These are phyloP conservation scores for Manihot esculenta DNA, from an alignment of 441 rosid species.

Conservation along the genomic window DNA sequence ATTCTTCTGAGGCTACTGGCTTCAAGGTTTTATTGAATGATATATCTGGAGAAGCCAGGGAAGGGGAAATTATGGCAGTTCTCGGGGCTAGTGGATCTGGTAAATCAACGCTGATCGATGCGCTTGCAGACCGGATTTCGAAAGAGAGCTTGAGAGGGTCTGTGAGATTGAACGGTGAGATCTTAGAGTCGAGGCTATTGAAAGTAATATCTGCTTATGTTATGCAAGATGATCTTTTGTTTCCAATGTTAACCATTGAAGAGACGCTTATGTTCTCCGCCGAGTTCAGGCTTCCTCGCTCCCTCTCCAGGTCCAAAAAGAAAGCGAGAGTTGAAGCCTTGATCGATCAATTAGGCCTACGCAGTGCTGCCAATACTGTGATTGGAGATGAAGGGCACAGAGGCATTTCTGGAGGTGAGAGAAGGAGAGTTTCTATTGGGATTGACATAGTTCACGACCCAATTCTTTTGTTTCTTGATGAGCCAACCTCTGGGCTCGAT, in stretches of 20 bases:
- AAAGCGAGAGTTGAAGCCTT: conserved; percentile 63
- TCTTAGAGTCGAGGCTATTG: conserved; percentile 59
- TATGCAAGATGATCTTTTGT: conserved; percentile 86
- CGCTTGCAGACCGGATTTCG: conserved; percentile 60
- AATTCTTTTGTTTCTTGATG: conserved; percentile 69
- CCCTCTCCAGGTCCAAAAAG: conserved; percentile 57
- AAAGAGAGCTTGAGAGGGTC: conserved; percentile 69
- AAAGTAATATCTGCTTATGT: conserved; percentile 88
- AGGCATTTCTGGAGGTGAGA: conserved; percentile 77
- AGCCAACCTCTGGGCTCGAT: conserved; percentile 75
- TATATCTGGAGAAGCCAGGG: conserved; percentile 59
- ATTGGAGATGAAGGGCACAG: conserved; percentile 80
- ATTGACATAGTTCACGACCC: conserved; percentile 73
- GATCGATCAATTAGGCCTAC: conserved; percentile 63
- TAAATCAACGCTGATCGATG: conserved; percentile 72
- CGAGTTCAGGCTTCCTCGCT: conserved; percentile 71
- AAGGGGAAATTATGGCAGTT: conserved; percentile 81
- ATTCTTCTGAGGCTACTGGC: conserved; percentile 14
- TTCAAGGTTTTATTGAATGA: conserved; percentile 50
- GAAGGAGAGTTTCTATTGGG: conserved; percentile 77
- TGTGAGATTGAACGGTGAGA: conserved; percentile 67
- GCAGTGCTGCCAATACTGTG: conserved; percentile 66
- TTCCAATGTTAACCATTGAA: conserved; percentile 82
- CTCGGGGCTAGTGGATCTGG: conserved; percentile 82
- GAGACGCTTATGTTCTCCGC: conserved; percentile 84